Conservation (phyloP, 306 rosid species). For the Glycine tomentella region DNA sequence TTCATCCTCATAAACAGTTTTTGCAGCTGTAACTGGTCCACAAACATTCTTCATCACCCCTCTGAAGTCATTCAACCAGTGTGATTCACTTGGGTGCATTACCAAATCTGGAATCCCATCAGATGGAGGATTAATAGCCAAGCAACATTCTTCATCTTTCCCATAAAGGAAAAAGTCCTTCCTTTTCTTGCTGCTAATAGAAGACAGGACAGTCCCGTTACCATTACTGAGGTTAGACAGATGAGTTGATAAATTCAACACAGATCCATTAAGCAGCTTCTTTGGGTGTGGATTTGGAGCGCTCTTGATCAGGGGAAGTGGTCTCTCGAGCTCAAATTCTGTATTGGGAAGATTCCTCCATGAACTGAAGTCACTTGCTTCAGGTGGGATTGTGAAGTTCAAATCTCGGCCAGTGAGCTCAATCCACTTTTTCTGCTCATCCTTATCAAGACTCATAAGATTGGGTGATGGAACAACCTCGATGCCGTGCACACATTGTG, state of each 20-base stretch:
- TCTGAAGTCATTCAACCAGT: constrained; percentile 60
- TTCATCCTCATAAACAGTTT: constrained; percentile 69
- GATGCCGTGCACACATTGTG: constrained; percentile 71
- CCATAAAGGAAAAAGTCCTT: constrained; percentile 60
- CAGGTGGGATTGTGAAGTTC: constrained; percentile 61
- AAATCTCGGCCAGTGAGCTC: constrained; percentile 75
- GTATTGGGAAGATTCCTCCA: constrained; percentile 67
- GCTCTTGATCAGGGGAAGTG: constrained; percentile 53
- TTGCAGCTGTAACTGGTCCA: constrained; percentile 71
- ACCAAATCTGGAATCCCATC: constrained; percentile 52
- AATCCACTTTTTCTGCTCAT: constrained; percentile 65
- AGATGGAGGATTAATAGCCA: constrained; percentile 50
- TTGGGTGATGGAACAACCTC: constrained; percentile 66
- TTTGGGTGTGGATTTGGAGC: constrained; percentile 50
- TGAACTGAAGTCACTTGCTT: constrained; percentile 68
- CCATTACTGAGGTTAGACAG: constrained; percentile 52
- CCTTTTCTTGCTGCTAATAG: constrained; percentile 58
- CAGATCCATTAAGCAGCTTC: constrained; percentile 65
- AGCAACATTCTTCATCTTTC: constrained; percentile 56
- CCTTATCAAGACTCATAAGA: constrained; percentile 59
- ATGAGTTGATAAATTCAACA: constrained; percentile 67
- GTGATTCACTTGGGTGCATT: constrained; percentile 55
- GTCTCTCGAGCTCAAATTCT: constrained; percentile 65
- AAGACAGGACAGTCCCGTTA: constrained; percentile 55
- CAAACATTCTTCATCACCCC: constrained; percentile 63